Base-by-base conservation (phyloP, 2,329 filamentous ascomycete genomes). In the Endocalyx cinctus region DNA sequence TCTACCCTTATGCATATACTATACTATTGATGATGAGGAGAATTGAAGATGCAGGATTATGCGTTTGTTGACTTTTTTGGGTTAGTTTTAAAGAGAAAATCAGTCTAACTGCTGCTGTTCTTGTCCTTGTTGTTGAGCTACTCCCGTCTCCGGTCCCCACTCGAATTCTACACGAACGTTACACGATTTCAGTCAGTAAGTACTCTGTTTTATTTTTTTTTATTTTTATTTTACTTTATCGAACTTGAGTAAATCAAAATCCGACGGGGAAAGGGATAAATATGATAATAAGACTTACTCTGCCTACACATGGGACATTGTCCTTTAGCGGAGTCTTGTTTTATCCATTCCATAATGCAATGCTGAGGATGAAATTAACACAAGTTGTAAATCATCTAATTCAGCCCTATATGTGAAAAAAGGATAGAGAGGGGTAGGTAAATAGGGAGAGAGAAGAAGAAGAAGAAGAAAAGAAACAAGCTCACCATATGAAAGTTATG, bases 241-340 rank as follows among this genome's bases (percentile, higher is more conserved):
- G n/a, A n/a, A n/a, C n/a, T n/a, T n/a, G n/a, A n/a, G n/a, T n/a
- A n/a, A n/a, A n/a, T n/a, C n/a, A n/a, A n/a, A n/a, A n/a, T n/a
- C n/a, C n/a, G n/a, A n/a, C n/a, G n/a, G n/a, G n/a, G n/a, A n/a
- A n/a, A n/a, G n/a, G n/a, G n/a, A n/a, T n/a, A n/a, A n/a, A n/a
- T n/a, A n/a, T n/a, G n/a, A n/a, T n/a, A n/a, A 33, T 16, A 28
- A 13, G 28, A 52, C 70, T 50, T 74, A 92, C 87, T 87, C 62
- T 97, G 92, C 47, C 92, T 79, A 58, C 92, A 98, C 92, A 98
- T 97, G 17, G 92, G 92, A 58, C 92, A 98, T 44, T 96, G 84
- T 15, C 90, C 90, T 51, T 88, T 90, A 17, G 89, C 86, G 10
- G 87, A 82, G 43, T 97, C 92, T 59, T 96, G 89, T 54, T 92